These are phyloP conservation scores for Naegleria gruberi DNA, from an alignment of 208 protist genomes.

Conservation along the genomic window DNA sequence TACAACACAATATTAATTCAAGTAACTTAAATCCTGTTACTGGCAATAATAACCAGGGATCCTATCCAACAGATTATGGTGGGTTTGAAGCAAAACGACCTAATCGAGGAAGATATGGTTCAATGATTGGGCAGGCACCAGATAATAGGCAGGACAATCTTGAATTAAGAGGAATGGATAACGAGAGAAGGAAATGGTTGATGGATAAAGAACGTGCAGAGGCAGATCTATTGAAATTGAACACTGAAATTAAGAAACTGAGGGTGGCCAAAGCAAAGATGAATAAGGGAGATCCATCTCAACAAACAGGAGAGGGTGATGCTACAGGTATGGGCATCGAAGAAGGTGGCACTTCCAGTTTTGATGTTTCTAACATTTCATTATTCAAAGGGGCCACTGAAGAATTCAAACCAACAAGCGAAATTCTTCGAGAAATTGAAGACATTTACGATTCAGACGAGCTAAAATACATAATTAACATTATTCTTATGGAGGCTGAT, in stretches of 20 bases:
- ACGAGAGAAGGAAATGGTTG: constrained; percentile 8
- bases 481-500: neutral
- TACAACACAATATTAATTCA: no score
- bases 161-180: neutral
- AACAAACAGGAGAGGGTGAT: neutral
- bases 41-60: no score
- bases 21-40: no score
- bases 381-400: neutral
- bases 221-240: neutral
- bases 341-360: neutral
- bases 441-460: neutral
- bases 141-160: neutral
- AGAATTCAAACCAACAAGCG: neutral
- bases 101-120: no score
- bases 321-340: neutral
- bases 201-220: neutral
- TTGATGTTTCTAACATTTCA: neutral
- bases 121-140: no score
- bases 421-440: constrained; percentile 1
- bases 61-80: neutral
- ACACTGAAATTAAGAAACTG: neutral
- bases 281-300: neutral
- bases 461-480: neutral
- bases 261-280: neutral
- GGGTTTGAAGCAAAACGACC: no score